These are phyloP conservation scores for Clarireedia homoeocarpa DNA, from an alignment of 2,329 filamentous ascomycete species.

Conservation along the genomic window DNA sequence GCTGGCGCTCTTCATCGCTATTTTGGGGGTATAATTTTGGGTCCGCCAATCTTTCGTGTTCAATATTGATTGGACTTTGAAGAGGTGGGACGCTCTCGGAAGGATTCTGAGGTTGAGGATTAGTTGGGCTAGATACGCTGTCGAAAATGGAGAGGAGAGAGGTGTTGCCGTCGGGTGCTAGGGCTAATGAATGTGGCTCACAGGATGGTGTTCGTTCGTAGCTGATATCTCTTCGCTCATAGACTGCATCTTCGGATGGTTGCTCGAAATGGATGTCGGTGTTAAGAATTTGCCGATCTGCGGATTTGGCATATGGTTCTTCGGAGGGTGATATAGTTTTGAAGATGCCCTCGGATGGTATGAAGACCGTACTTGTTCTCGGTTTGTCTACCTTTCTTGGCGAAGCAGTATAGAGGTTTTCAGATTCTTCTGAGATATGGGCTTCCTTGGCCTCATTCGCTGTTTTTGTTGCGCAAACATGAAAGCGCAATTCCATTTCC, in stretches of 20 bases:
- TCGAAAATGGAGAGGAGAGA: constrained; percentile 56
- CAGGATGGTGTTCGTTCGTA: constrained; percentile 54
- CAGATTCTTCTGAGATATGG: neutral
- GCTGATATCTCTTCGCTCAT: constrained; percentile 10
- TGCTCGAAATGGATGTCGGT: constrained; percentile 2
- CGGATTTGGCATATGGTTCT: constrained; percentile 22
- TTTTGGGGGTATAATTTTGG: neutral
- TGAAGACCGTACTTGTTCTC: constrained; percentile 36
- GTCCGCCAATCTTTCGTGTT: neutral
- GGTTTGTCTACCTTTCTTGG: neutral
- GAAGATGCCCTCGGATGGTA: constrained; percentile 56
- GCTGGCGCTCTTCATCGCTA: constrained; percentile 4
- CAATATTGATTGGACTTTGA: constrained; percentile 19
- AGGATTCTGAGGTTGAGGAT: neutral
- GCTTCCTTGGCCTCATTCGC: constrained; percentile 9
- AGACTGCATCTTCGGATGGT: neutral
- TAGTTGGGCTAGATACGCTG: constrained; percentile 35
- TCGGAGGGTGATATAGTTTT: constrained; percentile 42
- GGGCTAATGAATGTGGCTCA: constrained; percentile 52
- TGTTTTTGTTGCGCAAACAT: constrained; percentile 51
- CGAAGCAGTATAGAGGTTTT: constrained; percentile 2
- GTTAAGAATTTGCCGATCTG: constrained; percentile 14
- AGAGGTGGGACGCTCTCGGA: neutral
- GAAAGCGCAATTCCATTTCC: constrained; percentile 64
- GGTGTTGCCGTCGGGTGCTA: constrained; percentile 44